These are phyloP conservation scores for Psilocybe cubensis DNA, from an alignment of 768 basidiomycete species.

Conservation along the genomic window DNA sequence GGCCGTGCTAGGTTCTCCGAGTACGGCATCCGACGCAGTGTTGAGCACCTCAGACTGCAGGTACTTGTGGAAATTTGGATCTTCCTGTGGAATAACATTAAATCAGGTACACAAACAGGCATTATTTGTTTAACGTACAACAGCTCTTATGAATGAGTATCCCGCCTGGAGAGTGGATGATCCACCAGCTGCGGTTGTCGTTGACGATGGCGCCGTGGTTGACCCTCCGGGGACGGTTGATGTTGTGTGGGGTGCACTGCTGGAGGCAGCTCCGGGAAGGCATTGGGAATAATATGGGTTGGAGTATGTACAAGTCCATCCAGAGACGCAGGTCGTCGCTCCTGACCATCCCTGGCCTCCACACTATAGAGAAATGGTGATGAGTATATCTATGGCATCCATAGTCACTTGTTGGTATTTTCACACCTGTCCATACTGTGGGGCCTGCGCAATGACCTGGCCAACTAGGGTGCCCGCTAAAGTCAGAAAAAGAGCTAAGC, in stretches of 20 bases:
- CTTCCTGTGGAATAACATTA: constrained; percentile 16
- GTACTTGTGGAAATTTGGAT: constrained; percentile 35
- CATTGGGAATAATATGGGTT: constrained; percentile 60
- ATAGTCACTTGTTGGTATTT: not conserved
- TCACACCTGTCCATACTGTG: constrained; percentile 40
- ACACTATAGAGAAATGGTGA: constrained; percentile 37
- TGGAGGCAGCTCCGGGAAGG: constrained; percentile 43
- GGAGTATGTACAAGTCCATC: constrained; percentile 46
- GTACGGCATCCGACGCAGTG: constrained; percentile 50
- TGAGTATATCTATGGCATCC: not conserved
- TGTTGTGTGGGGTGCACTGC: constrained; percentile 31
- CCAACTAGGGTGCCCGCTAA: constrained; percentile 9
- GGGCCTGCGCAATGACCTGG: constrained; percentile 19
- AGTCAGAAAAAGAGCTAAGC: constrained; percentile 9
- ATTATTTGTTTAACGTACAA: constrained; percentile 36
- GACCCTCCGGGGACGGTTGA: constrained; percentile 20
- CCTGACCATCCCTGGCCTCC: constrained; percentile 57
- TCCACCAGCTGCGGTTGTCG: constrained; percentile 33
- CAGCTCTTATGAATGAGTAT: constrained; percentile 61
- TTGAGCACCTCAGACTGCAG: constrained; percentile 51
- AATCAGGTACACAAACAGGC: not conserved
- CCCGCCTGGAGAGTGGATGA: constrained; percentile 50
- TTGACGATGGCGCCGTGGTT: constrained; percentile 11
- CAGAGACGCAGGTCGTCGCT: constrained; percentile 49
- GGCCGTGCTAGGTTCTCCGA: constrained; percentile 53